Base-by-base conservation (phyloP, 2,329 filamentous ascomycete genomes). In the Neonectria ditissima region DNA sequence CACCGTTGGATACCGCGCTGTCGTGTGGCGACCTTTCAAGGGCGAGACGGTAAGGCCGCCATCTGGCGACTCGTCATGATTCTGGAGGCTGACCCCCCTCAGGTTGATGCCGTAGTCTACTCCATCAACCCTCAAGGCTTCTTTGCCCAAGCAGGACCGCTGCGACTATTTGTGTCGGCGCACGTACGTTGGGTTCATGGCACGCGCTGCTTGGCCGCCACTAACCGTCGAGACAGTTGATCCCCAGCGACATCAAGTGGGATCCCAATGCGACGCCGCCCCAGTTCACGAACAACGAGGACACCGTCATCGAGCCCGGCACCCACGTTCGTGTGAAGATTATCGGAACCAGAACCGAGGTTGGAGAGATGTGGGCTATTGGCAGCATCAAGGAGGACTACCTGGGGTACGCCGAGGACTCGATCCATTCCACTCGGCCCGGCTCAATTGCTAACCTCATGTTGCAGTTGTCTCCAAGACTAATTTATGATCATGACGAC, bases 21-120 rank as follows among this genome's bases (percentile, higher is more conserved):
- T 99, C 64, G 93, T 99, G 62, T 99, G 95, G 95, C 89, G 95
- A 75, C 96, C 96, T 11, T 99, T 98, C 85, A 95, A 96, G 81
- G 95, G 96, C 75, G 96, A 99, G 86, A 97, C 96, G 79, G 96
- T 97, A 89, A 81, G 91, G 65, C 55, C 52, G 60, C 47, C 61
- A 45, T 52, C 57, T 61, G 58, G 60, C 61, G 51, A 63, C 57
- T 59, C 63, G 65, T 61, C 48, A 59, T 59, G 44, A 59, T 61
- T 60, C 62, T 63, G 52, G 52, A 69, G 68, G 74, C 78, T 78
- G 73, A 79, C 72, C 66, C 57, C 77, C 74, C 63, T 64, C 80
- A 97, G 93, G 91, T 98, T 74, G 96, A 99, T 84, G 95, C 94
- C 44, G 90, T 97, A 71, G 95, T 98, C 63, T 92, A 91, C 69